Conservation (phyloP, 495 filamentous ascomycete genomes). For the Neurospora sp. region DNA sequence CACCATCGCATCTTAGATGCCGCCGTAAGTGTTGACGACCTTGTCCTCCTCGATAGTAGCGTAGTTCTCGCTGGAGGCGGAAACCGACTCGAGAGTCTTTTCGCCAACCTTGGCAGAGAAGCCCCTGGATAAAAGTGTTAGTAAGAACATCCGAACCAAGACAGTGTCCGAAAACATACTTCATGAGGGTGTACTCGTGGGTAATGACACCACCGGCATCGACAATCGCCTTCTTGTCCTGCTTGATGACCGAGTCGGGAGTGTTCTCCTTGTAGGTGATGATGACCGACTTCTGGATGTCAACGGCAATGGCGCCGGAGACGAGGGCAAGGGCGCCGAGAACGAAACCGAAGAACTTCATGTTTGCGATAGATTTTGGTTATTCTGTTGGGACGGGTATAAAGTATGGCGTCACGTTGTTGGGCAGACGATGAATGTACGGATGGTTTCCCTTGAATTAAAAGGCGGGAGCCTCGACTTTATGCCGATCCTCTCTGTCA, state of each 20-base stretch:
- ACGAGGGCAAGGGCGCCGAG: conserved; percentile 44
- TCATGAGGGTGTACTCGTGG: conserved; percentile 49
- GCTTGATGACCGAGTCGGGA: conserved; percentile 53
- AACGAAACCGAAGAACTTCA: conserved; percentile 49
- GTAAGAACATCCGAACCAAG: neutral
- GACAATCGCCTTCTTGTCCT: conserved; percentile 61
- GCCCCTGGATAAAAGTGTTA: conserved; percentile 40
- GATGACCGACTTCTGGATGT: conserved; percentile 59
- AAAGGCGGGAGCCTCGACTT: conserved; percentile 6
- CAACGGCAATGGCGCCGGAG: conserved; percentile 43
- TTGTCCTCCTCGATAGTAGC: conserved; percentile 70
- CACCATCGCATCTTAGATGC: neutral
- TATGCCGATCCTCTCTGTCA: neutral
- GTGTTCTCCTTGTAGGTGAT: conserved; percentile 68
- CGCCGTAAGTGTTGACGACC: conserved; percentile 29
- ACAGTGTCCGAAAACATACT: conserved; percentile 28
- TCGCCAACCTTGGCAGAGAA: conserved; percentile 66
- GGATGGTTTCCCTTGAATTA: conserved; percentile 4
- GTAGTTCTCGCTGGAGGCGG: conserved; percentile 53
- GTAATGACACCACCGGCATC: conserved; percentile 52
- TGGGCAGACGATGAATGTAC: conserved; percentile 1
- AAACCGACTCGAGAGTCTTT: conserved; percentile 58
- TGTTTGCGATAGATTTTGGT: conserved; percentile 23
- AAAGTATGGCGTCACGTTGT: neutral
- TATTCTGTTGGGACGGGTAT: neutral